Base-by-base conservation (phyloP, 768 basidiomycete species). In the Kwoniella pini region DNA sequence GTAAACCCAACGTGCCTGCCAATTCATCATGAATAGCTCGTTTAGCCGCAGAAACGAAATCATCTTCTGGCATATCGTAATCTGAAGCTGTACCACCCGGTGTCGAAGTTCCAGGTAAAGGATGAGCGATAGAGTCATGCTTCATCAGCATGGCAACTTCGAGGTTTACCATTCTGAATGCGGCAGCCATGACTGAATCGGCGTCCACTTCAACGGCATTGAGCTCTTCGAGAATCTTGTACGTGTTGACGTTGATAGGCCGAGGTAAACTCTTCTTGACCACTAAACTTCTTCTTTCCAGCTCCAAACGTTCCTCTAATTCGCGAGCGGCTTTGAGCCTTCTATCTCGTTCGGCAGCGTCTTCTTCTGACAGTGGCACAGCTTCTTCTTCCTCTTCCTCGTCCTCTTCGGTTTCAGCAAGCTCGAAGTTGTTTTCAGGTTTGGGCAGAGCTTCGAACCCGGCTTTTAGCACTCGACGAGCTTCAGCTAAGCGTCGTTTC, bases 391-490 rank as follows among this genome's bases (percentile, higher is more conserved):
- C 79, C 22, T 76, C 80, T 10, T 82, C 84, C 11, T 85, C 89
- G 15, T 91, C 89, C 17, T 91, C 89, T 67, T 95, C 94, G 2
- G 90, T 91, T 9, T 95, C 86, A 42, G 94, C 84, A 45, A 99
- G 81, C 79, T 98, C 94, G 69, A 97, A 98, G 78, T 98, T 95
- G 77, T 98, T 97, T 80, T 97, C 91, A 0, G 96, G 93, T 67
- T 86, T 87, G 0, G 96, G 96, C 15, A 99, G 82, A 62, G 78
- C 86, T 80, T 83, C 83, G 80, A 98, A 97, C 4, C 88, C 89
- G 10, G 86, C 84, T 67, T 88, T 83, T 52, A 98, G 83, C 0
- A 88, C 85, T 38, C 87, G 84, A 76, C 92, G 91, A 4, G 85
- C 83, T 22, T 87, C 85, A 57, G 82, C 82, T 13, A 79, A 76